A percentile compares a stretch with the other conserved stretches of the same genome.
These are phyloP conservation scores for Rhizopogon hawkerae DNA, from an alignment of 1,284 basidiomycete genomes.

Conservation along the genomic window DNA sequence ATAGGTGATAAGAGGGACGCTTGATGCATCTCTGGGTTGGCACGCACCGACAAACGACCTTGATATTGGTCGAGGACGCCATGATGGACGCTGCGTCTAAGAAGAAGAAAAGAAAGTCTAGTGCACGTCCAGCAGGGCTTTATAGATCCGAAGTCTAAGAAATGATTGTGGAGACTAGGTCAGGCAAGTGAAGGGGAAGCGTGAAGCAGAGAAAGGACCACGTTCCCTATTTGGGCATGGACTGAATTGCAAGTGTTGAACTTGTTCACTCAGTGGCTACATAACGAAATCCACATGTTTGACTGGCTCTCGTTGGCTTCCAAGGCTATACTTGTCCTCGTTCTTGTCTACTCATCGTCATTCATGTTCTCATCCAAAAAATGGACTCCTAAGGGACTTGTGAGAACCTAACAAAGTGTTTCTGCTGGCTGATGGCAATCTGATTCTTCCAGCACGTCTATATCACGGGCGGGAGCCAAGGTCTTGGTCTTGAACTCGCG, in stretches of 20 bases:
- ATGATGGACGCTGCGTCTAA: conserved; percentile 34
- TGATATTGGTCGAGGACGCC: conserved; percentile 78
- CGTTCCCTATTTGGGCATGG: conserved; percentile 2
- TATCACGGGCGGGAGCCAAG: conserved; percentile 32
- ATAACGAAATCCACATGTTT: not conserved
- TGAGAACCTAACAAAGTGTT: not conserved
- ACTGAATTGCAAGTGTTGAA: not conserved
- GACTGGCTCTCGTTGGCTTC: not conserved
- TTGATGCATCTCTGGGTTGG: conserved; percentile 2
- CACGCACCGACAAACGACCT: conserved; percentile 88
- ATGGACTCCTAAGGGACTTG: conserved; percentile 27
- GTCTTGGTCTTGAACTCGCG: conserved; percentile 62
- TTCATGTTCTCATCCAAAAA: conserved; percentile 24
- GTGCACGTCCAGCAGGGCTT: conserved; percentile 12
- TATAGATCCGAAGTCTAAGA: conserved; percentile 14
- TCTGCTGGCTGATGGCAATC: not conserved
- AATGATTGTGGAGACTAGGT: conserved; percentile 7
- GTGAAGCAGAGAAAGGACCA: conserved; percentile 3
- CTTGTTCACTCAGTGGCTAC: too few species aligned
- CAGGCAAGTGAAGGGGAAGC: not conserved
- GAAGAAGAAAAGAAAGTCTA: conserved; percentile 12
- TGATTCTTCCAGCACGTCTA: conserved; percentile 20
- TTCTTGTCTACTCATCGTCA: conserved; percentile 3
- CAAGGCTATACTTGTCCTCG: not conserved
- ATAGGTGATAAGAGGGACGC: conserved; percentile 3